Evolutionary conservation across 1,284 basidiomycete genomes (phyloP).

Genomic region (Ganoderma lingzhi): DNA sequence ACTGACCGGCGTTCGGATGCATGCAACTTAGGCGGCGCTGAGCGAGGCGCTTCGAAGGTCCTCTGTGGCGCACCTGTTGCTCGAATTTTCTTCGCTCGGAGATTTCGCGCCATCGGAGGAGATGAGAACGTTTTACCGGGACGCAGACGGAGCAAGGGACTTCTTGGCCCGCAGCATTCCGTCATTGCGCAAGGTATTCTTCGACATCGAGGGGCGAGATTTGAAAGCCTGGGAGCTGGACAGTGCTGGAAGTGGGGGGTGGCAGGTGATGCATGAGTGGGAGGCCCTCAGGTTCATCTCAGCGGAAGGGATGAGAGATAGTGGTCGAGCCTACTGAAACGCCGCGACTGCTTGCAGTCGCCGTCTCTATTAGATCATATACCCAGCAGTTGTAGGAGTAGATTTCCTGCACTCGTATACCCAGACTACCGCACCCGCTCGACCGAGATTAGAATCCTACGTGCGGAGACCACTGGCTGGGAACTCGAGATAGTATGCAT

Average conservation of each 20-base stretch:
- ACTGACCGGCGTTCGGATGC: background rate
- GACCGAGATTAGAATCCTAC: too few relatives aligned
- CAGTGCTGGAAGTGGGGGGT: background rate
- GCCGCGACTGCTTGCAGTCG: too few relatives aligned
- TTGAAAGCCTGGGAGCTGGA: background rate
- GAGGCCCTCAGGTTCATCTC: background rate
- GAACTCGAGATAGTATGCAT: too few relatives aligned
- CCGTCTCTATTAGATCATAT: too few relatives aligned
- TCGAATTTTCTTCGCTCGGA: background rate
- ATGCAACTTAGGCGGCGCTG: background rate
- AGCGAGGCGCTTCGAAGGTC: background rate
- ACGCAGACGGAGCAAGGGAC: background rate
- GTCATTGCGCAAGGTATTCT: background rate
- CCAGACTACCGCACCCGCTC: too few relatives aligned
- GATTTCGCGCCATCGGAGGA: background rate
- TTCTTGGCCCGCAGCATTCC: background rate
- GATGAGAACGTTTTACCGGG: background rate
- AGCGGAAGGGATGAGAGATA: background rate
- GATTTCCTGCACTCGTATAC: too few relatives aligned
- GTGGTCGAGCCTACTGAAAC: background rate
- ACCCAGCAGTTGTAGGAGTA: too few relatives aligned
- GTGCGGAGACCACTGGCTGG: too few relatives aligned
- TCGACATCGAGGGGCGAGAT: background rate
- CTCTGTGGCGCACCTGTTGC: background rate
- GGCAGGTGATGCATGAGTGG: background rate